These are phyloP conservation scores for Jatropha multifida DNA, from an alignment of 441 rosid species.

Conservation along the genomic window DNA sequence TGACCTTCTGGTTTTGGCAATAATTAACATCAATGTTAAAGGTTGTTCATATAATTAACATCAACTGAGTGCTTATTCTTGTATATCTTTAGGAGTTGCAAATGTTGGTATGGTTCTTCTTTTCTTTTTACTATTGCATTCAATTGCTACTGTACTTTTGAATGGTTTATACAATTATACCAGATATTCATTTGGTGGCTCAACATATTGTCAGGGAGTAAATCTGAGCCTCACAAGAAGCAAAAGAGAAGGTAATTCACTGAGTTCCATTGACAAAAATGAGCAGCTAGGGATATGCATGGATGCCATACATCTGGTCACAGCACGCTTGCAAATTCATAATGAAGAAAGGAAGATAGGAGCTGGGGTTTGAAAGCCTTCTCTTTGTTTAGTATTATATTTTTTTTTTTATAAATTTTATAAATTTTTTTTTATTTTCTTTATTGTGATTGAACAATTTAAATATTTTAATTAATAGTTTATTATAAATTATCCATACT, in stretches of 20 bases:
- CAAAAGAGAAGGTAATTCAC: background rate
- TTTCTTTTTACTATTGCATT: no score
- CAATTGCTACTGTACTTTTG: no score
- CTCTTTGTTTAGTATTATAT: no score
- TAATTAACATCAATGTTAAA: background rate
- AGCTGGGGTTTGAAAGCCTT: no score
- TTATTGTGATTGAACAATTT: no score
- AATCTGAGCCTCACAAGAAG: conserved; percentile 28
- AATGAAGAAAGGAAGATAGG: no score
- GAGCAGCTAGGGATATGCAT: background rate
- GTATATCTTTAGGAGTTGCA: background rate
- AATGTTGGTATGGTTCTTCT: background rate
- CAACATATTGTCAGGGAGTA: conserved; percentile 22
- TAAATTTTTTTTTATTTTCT: no score
- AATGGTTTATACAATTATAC: background rate
- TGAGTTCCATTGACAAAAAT: background rate
- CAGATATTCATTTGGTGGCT: background rate
- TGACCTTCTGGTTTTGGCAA: background rate
- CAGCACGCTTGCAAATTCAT: no score
- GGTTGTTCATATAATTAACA: background rate
- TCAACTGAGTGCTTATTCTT: no score
- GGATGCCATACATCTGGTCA: background rate
- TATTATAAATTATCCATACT: no score
- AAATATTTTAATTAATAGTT: no score
- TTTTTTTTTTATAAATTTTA: no score